Evolutionary conservation across 768 basidiomycete species (phyloP), one percentile per base, ranked within the genome.

Genomic region (Mrakia frigida): DNA sequence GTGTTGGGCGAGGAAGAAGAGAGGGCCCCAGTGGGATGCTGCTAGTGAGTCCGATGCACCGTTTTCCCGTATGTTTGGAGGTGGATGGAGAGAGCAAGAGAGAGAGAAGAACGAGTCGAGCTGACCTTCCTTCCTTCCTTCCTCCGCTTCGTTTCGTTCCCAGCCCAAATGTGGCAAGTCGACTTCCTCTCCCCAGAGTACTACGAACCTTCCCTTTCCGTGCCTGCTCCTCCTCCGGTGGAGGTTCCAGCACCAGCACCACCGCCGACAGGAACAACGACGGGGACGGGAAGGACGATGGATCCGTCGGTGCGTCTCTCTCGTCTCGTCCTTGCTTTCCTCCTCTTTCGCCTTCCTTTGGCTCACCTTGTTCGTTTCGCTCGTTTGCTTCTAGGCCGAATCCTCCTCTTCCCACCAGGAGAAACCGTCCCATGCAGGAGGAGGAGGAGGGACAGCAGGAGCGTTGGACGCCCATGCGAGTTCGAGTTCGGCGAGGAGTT

Each of bases 111-210:
- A 35, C 16, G n/a, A n/a, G 37, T 80, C 84, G 70, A 69, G 63
- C 86, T 86, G 80, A 89, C 88, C 63, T 85, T 86, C 82, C 88
- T 88, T 16, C 77, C 74, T 23, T 68, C 50, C 74, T 83, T 85
- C 73, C 85, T 84, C 77, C 84, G 80, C 61, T 82, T 83, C 63
- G 84, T 83, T 41, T 37, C 28, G 16, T 41, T 60, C 61, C 6
- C 39, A 69, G 56, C 61, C 23, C 73, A 63, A 67, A 65, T 74
- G 73, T 74, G 61, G n/a, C 74, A 75, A 53, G 74, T 75, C 37
- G 74, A 75, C 59, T 75, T 61, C 69, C 74, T 75, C 56, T 75
- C 74, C 4, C 74, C 74, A 0, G 68, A 59, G 39, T 75, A 70
- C 53, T 75, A 75, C 67, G 56, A 75, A 23, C 74, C 74, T 4